Percentiles rank a stretch among this genome's conserved stretches.
Evolutionary conservation across 139 green algal genomes (phyloP).

Genomic region (Tetratostichococcus sp.): DNA sequence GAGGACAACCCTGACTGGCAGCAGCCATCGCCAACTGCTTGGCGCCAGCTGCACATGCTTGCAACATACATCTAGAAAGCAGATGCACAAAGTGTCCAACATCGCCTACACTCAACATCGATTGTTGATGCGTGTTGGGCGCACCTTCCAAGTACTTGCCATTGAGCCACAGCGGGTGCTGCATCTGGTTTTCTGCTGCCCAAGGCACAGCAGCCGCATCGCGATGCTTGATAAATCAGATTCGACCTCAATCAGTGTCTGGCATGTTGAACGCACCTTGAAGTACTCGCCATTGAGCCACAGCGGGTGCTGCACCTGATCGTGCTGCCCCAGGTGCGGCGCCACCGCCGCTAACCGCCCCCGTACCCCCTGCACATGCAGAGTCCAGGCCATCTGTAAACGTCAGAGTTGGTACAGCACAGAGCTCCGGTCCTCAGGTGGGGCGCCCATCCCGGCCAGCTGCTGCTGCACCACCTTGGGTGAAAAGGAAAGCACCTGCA

Average conservation of each 20-base stretch:
- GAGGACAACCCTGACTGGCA: neutral
- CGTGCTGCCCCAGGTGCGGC: constrained; percentile 63
- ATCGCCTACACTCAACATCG: too few species aligned
- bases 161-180: constrained; percentile 84
- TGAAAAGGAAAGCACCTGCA: too few species aligned
- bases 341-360: constrained; percentile 74
- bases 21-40: too few species aligned
- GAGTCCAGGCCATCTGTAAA: neutral
- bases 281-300: constrained; percentile 89
- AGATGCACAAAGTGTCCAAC: too few species aligned
- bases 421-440: too few species aligned
- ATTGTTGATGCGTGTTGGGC: constrained; percentile 1
- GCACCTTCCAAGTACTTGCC: constrained; percentile 75
- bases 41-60: too few species aligned
- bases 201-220: constrained; percentile 4
- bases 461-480: too few species aligned
- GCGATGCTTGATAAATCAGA: too few species aligned
- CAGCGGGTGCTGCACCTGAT: constrained; percentile 62
- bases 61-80: too few species aligned
- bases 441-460: too few species aligned
- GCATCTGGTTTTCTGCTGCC: constrained; percentile 43
- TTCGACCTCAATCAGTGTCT: neutral
- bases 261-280: constrained; percentile 40
- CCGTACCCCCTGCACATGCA: constrained; percentile 44
- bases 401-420: too few species aligned